Percentiles rank a stretch among this genome's conserved stretches.
phyloP scores from a whole-genome alignment of 164 flowering plant genomes.

The Brasenia schreberi region DNA sequence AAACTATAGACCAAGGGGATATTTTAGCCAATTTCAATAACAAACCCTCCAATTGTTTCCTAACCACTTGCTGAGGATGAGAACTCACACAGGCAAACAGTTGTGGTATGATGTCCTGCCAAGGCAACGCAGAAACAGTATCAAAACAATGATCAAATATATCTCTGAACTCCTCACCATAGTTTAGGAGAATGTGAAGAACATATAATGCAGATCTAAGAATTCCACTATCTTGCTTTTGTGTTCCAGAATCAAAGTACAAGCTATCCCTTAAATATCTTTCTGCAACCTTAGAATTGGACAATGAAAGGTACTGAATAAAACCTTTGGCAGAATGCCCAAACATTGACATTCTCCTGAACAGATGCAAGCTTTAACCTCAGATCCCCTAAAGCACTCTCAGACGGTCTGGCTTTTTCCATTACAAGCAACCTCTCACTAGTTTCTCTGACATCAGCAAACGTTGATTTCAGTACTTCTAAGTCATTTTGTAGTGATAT shows the following conservation, averaged over 20 bases:
- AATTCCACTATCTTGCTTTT: constrained; percentile 43
- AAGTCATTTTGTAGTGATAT: no score
- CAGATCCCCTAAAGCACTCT: no score
- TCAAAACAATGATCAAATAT: constrained; percentile 66
- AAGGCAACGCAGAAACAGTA: constrained; percentile 69
- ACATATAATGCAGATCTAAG: constrained; percentile 71
- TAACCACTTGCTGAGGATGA: constrained; percentile 71
- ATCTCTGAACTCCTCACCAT: constrained; percentile 77
- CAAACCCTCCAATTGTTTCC: constrained; percentile 69
- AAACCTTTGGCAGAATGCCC: constrained; percentile 86
- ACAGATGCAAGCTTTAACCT: no score
- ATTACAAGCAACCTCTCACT: no score
- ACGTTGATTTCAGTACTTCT: no score
- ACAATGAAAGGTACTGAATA: constrained; percentile 56
- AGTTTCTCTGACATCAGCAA: no score
- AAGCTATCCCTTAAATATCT: constrained; percentile 19
- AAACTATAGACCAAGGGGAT: constrained; percentile 85
- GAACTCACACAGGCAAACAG: constrained; percentile 86
- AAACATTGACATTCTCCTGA: constrained; percentile 77
- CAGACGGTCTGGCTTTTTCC: no score
- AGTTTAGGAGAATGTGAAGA: constrained; percentile 72
- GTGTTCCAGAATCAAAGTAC: constrained; percentile 29
- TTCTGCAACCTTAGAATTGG: constrained; percentile 35
- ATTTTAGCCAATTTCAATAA: constrained; percentile 75
- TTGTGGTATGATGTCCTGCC: constrained; percentile 99